Conservation (phyloP, 768 basidiomycete genomes). For the Amyloporia xantha region DNA sequence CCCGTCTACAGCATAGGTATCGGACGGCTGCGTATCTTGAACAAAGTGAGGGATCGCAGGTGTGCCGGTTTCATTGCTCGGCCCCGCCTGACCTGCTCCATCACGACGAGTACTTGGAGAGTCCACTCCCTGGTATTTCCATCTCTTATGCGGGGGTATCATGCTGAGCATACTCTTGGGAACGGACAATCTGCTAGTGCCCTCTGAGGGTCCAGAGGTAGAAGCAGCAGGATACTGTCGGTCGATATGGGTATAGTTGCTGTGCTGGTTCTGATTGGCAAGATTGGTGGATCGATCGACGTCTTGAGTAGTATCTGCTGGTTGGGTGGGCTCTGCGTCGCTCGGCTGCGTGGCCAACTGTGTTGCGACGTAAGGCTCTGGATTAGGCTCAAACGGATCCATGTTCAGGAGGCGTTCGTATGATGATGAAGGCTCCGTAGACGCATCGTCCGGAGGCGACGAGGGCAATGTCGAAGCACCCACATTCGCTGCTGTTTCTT, state of each 20-base stretch:
- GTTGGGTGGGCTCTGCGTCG: conserved; percentile 1
- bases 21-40: conserved; percentile 21
- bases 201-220: not conserved
- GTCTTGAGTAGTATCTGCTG: not conserved
- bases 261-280: not conserved
- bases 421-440: conserved; percentile 13
- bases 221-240: conserved; percentile 3
- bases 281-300: conserved; percentile 1
- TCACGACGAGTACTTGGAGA: not conserved
- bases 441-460: conserved; percentile 3
- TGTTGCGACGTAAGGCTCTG: conserved; percentile 5
- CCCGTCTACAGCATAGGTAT: conserved; percentile 5
- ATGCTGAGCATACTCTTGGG: conserved; percentile 4
- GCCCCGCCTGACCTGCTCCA: not conserved
- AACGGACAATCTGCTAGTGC: not conserved
- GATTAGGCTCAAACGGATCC: conserved; percentile 6
- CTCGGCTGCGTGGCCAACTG: conserved; percentile 8
- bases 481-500: not conserved
- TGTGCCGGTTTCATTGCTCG: not conserved
- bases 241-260: conserved; percentile 5
- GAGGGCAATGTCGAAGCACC: not conserved
- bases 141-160: conserved; percentile 10
- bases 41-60: not conserved
- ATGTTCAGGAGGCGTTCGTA: conserved; percentile 11
- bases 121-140: conserved; percentile 5